These are phyloP conservation scores for Rhodotorula sp. DNA, from an alignment of 1,284 basidiomycete species.

Conservation along the genomic window DNA sequence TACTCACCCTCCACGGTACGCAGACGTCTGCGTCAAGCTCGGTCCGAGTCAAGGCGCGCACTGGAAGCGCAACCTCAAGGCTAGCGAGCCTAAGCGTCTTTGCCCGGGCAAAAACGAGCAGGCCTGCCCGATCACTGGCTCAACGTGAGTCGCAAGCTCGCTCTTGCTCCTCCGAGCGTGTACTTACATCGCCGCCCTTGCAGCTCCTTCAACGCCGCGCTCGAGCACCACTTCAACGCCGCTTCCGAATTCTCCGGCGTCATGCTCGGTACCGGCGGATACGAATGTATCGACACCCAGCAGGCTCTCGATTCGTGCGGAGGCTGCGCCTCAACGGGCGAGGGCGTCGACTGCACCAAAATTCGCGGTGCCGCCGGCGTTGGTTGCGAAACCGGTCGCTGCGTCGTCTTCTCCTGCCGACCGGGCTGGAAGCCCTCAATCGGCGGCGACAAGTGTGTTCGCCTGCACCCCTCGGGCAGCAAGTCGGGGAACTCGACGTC, in stretches of 20 bases:
- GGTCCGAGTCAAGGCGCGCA: slow-evolving; percentile 44
- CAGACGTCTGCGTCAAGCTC: slow-evolving; percentile 48
- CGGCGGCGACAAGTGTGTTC: slow-evolving; percentile 26
- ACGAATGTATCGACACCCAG: slow-evolving; percentile 52
- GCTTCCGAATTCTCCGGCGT: slow-evolving; percentile 22
- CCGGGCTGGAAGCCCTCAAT: slow-evolving; percentile 43
- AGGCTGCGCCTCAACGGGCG: slow-evolving; percentile 64
- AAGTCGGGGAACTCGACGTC: slow-evolving; percentile 9
- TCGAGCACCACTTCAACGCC: slow-evolving; percentile 33
- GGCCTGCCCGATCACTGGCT: slow-evolving; percentile 36
- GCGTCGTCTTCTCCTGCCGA: slow-evolving; percentile 47
- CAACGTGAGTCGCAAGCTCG: not conserved
- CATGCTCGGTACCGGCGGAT: slow-evolving; percentile 41
- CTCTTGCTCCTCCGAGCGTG: not conserved
- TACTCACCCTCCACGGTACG: not conserved
- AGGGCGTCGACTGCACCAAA: slow-evolving; percentile 68
- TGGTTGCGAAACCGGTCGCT: slow-evolving; percentile 48
- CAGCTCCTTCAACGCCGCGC: slow-evolving; percentile 42
- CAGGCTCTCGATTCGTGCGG: slow-evolving; percentile 59
- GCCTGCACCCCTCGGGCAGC: slow-evolving; percentile 4
- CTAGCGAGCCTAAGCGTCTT: not conserved
- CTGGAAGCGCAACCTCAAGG: not conserved
- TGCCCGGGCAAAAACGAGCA: slow-evolving; percentile 25
- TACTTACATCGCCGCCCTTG: not conserved
- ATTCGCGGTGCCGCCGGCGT: slow-evolving; percentile 66